Base-by-base conservation (phyloP, 169 alveolate species). In the Cryptosporidium baileyi region DNA sequence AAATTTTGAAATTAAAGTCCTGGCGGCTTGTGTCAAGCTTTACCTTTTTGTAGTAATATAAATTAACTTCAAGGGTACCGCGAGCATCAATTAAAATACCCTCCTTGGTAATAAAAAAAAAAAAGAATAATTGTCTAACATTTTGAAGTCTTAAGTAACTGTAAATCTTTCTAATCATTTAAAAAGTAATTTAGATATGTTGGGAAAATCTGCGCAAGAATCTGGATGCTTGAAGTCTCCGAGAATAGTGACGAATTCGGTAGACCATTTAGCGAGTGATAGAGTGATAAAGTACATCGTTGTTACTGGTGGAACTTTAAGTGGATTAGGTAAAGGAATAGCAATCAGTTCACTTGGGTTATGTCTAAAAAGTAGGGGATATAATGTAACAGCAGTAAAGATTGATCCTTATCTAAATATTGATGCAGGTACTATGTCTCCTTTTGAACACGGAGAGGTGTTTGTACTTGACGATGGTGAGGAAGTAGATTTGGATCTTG, bases 391-490 rank as follows among this genome's bases (percentile, higher is more conserved):
- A 32, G 96, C 98, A 30, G 94, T 97, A 38, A 97, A 97, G 88
- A 93, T 97, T 52, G 99, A 97, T 88, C 99, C 99, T 0, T 97
- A 97, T 88, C 93, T 97, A 49, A 91, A 91, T 80, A 61, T 90
- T 40, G 93, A 90, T 60, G 93, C 93, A 30, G 99, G 99, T 30
- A 96, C 98, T 11, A 96, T 97, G 98, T 93, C 98, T 54, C 99
- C 99, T 26, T 94, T 93, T 65, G 99, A 96, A 89, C 99, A 97
- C 81, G 98, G 99, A 11, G 99, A 97, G 89, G 98, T 96, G 32
- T 89, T 62, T 82, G 98, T 96, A 26, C 92, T 97, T 40, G 97
- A 96, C 41, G 99, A 97, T 67, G 99, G 99, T 1, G 99, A 97
- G 15, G 99, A 97, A 82, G 99, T 94, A 8, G 99, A 97, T 91